A percentile compares a stretch with the other conserved stretches of the same genome.
Conservation (phyloP, 352 stramenopile species). For the Labyrinthula sp. region DNA sequence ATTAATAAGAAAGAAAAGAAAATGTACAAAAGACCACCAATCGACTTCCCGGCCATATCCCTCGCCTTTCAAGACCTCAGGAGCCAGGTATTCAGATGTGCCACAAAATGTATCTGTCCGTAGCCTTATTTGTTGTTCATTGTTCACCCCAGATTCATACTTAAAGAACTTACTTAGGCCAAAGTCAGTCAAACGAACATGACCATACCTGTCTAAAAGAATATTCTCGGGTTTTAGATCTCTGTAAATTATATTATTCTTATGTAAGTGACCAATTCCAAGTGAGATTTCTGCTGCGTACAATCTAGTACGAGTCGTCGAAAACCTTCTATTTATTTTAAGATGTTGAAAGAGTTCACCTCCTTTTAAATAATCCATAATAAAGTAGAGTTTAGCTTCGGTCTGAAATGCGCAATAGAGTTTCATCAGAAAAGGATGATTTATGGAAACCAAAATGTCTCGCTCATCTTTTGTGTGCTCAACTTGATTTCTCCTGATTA, state of each 20-base stretch:
- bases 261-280: slow-evolving; percentile 66
- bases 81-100: slow-evolving; percentile 78
- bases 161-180: slow-evolving; percentile 57
- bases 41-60: slow-evolving; percentile 73
- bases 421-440: slow-evolving; percentile 89
- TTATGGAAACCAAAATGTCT: slow-evolving; percentile 81
- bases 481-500: slow-evolving; percentile 94
- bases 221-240: slow-evolving; percentile 79
- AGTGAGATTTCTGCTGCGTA: slow-evolving; percentile 49
- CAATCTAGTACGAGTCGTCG: slow-evolving; percentile 49
- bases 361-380: slow-evolving; percentile 67
- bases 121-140: no score
- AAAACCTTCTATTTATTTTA: slow-evolving; percentile 65
- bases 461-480: slow-evolving; percentile 95
- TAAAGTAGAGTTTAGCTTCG: slow-evolving; percentile 63
- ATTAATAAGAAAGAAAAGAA: no score
- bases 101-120: slow-evolving; percentile 35
- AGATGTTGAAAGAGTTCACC: slow-evolving; percentile 71
- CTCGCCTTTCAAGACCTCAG: slow-evolving; percentile 76
- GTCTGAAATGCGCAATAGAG: slow-evolving; percentile 70
- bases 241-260: slow-evolving; percentile 63
- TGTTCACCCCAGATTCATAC: slow-evolving; percentile 21
- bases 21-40: slow-evolving; percentile 66
- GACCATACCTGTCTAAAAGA: slow-evolving; percentile 48
- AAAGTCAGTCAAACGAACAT: slow-evolving; percentile 65